These are phyloP conservation scores for Massarina eburnea DNA, from an alignment of 2,329 filamentous ascomycete species.

Conservation along the genomic window DNA sequence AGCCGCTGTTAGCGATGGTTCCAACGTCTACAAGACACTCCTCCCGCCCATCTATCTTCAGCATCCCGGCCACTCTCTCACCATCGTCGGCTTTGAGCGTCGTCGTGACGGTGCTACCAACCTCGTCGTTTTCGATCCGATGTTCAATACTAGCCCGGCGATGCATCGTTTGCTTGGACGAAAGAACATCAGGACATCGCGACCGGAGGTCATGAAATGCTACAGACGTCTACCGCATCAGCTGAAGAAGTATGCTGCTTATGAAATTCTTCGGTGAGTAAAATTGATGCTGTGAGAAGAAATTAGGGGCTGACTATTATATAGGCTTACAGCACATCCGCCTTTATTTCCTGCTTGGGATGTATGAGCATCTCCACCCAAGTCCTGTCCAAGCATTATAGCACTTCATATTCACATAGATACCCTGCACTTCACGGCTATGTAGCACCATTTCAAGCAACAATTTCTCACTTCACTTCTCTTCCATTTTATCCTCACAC, in stretches of 20 bases:
- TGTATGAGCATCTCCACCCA: constrained; percentile 33
- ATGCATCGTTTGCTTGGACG: constrained; percentile 62
- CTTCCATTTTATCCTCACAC: not conserved
- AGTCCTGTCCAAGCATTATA: not conserved
- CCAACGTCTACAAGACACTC: constrained; percentile 69
- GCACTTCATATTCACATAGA: constrained; percentile 7
- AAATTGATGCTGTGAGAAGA: not conserved
- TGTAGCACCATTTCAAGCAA: constrained; percentile 11
- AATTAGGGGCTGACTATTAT: not conserved
- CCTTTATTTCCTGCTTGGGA: constrained; percentile 45
- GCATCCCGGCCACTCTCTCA: constrained; percentile 86
- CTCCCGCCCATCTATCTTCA: constrained; percentile 89
- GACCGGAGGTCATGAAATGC: constrained; percentile 59
- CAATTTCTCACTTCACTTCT: not conserved
- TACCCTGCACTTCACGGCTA: constrained; percentile 16
- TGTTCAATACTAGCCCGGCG: constrained; percentile 68
- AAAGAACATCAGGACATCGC: constrained; percentile 47
- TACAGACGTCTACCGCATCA: constrained; percentile 73
- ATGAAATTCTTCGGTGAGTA: constrained; percentile 74
- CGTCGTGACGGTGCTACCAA: constrained; percentile 64
- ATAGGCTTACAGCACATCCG: constrained; percentile 40
- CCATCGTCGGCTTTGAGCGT: constrained; percentile 81
- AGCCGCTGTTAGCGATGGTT: constrained; percentile 49
- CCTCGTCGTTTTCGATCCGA: constrained; percentile 86
- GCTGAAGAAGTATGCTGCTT: constrained; percentile 70